phyloP scores from a whole-genome alignment of 2,329 filamentous ascomycete genomes.

The Aspergillus quadrilineatus region DNA sequence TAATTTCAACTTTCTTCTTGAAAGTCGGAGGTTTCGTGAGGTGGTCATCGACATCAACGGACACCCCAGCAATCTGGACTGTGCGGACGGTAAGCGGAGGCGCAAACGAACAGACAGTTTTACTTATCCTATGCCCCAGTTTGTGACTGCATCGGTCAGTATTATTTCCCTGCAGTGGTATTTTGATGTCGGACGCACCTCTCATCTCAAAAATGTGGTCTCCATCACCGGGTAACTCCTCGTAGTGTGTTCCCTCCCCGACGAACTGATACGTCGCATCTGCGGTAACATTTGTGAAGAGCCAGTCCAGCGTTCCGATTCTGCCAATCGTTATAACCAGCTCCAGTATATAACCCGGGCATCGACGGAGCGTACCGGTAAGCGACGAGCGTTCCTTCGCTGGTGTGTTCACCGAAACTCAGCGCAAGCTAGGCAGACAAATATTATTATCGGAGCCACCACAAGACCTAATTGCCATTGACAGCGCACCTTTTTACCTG shows the following conservation, averaged over 20 bases:
- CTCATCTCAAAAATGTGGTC: slow-evolving; percentile 55
- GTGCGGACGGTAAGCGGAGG: slow-evolving; percentile 23
- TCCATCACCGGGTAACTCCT: slow-evolving; percentile 42
- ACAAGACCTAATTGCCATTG: neutral
- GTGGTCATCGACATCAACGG: slow-evolving; percentile 46
- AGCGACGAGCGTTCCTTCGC: slow-evolving; percentile 53
- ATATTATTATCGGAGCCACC: neutral
- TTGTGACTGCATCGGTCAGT: slow-evolving; percentile 47
- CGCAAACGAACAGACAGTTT: neutral
- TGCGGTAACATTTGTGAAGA: slow-evolving; percentile 60
- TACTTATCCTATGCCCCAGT: slow-evolving; percentile 57
- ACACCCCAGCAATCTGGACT: slow-evolving; percentile 56
- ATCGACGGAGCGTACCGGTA: slow-evolving; percentile 39
- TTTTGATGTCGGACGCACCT: slow-evolving; percentile 18
- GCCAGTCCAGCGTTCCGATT: slow-evolving; percentile 60
- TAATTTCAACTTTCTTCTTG: slow-evolving; percentile 43
- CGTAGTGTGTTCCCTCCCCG: slow-evolving; percentile 48
- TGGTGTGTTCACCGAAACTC: slow-evolving; percentile 55
- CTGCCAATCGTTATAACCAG: slow-evolving; percentile 28
- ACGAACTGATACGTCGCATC: slow-evolving; percentile 58
- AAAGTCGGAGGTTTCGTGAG: slow-evolving; percentile 47
- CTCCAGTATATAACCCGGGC: too few relatives aligned
- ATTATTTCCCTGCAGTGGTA: neutral
- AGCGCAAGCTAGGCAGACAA: slow-evolving; percentile 44
- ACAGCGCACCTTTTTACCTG: slow-evolving; percentile 45